Percentiles rank a stretch among this genome's conserved stretches.
Conservation (phyloP, 2,329 filamentous ascomycete species). For the Fusarium humuli region DNA sequence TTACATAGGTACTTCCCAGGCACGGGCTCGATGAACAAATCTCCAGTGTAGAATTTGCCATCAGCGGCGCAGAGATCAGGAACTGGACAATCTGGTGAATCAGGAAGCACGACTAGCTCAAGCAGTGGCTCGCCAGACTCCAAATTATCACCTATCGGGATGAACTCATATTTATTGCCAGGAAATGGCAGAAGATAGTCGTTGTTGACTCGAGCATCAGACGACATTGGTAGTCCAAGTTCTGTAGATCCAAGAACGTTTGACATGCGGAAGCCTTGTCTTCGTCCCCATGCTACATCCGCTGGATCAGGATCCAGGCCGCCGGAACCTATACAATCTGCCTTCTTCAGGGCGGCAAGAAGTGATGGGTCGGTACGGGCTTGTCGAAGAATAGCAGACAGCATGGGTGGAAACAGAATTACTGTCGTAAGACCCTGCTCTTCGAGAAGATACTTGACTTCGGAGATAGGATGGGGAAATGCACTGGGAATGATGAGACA, state of each 20-base stretch:
- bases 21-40: constrained; percentile 40
- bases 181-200: constrained; percentile 2
- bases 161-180: constrained; percentile 7
- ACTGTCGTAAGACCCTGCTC: constrained; percentile 15
- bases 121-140: constrained; percentile 5
- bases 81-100: constrained; percentile 34
- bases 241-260: constrained; percentile 36
- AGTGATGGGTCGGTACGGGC: constrained; percentile 22
- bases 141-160: background rate
- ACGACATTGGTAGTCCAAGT: constrained; percentile 6
- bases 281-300: constrained; percentile 27
- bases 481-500: constrained; percentile 30
- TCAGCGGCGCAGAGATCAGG: constrained; percentile 7
- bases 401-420: constrained; percentile 13
- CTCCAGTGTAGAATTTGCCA: constrained; percentile 43
- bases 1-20: constrained; percentile 32
- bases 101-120: constrained; percentile 23
- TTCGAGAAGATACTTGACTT: constrained; percentile 19
- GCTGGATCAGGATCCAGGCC: constrained; percentile 7
- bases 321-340: constrained; percentile 11
- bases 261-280: constrained; percentile 9
- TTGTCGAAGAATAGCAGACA: constrained; percentile 20
- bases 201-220: background rate
- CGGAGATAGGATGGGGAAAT: constrained; percentile 10
- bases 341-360: constrained; percentile 5